Percentiles rank a stretch among this genome's conserved stretches.
phyloP scores from a whole-genome alignment of 148 eudicot species.

The Tetragonia tetragonoides region DNA sequence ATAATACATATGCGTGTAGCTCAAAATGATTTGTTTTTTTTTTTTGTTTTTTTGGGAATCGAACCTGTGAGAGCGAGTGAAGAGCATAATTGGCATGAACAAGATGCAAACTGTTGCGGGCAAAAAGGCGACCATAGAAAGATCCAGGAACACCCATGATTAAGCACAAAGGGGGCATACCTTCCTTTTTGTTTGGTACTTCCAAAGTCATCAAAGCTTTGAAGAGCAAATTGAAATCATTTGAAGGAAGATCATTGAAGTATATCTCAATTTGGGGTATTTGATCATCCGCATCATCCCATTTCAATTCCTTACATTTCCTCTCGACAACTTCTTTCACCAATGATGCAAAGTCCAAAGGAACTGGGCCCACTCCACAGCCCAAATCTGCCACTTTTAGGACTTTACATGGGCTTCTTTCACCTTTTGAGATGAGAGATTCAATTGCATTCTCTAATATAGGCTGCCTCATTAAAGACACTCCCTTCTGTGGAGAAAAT shows the following conservation, averaged over 20 bases:
- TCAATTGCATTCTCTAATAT: conserved; percentile 19
- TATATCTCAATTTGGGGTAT: conserved; percentile 25
- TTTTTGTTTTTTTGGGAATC: too few species aligned
- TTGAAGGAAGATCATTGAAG: conserved; percentile 50
- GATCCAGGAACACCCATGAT: conserved; percentile 42
- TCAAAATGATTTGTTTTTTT: too few species aligned
- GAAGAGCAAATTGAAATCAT: conserved; percentile 47
- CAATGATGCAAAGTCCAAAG: conserved; percentile 20
- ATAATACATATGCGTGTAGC: too few species aligned
- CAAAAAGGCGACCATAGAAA: conserved; percentile 37
- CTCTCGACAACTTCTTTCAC: conserved; percentile 13
- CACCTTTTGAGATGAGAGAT: conserved; percentile 10
- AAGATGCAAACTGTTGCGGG: conserved; percentile 29
- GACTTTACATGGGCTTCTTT: background rate
- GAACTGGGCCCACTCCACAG: conserved; percentile 37
- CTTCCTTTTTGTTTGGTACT: background rate
- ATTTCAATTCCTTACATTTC: conserved; percentile 19
- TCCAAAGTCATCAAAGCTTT: conserved; percentile 9
- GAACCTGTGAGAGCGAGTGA: conserved; percentile 50
- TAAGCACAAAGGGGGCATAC: conserved; percentile 19
- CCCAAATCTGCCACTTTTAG: conserved; percentile 41
- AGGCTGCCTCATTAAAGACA: conserved; percentile 14
- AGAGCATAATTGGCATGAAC: conserved; percentile 39
- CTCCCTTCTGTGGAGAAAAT: too few species aligned
- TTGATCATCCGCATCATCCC: background rate